Percentiles rank a stretch among this genome's conserved stretches.
phyloP scores from a whole-genome alignment of 208 protist species.

The Angomonas deanei region DNA sequence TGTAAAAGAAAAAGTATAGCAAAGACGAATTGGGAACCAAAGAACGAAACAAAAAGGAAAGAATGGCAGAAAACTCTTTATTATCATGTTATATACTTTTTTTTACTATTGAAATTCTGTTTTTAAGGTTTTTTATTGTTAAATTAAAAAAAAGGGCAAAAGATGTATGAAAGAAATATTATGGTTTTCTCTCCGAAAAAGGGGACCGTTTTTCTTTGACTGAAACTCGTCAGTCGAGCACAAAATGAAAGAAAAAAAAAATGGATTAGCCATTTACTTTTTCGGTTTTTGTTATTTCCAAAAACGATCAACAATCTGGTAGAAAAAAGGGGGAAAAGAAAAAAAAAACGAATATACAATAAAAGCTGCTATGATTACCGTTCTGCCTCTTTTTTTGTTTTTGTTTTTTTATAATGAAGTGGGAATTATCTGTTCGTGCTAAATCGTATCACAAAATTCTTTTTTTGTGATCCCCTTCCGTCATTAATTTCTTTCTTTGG shows the following conservation, averaged over 20 bases:
- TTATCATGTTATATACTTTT: background rate
- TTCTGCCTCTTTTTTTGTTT: background rate
- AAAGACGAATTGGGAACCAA: too few relatives aligned
- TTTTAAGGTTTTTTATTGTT: background rate
- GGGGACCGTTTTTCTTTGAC: too few relatives aligned
- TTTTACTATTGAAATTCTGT: background rate
- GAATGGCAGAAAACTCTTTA: background rate
- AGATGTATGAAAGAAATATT: too few relatives aligned
- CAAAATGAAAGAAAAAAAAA: background rate
- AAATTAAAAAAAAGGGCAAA: too few relatives aligned
- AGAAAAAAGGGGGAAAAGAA: background rate
- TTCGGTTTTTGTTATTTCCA: too few relatives aligned
- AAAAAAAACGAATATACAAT: background rate
- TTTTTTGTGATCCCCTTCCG: background rate
- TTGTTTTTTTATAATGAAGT: too few relatives aligned
- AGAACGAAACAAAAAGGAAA: background rate
- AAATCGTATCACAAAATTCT: background rate
- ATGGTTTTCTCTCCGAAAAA: too few relatives aligned
- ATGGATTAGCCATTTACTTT: background rate
- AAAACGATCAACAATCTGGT: too few relatives aligned
- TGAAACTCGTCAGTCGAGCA: background rate
- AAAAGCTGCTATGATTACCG: too few relatives aligned
- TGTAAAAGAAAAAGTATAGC: background rate
- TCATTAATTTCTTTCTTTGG: background rate
- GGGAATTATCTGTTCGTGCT: too few relatives aligned